A percentile compares a stretch with the other conserved stretches of the same genome.
phyloP scores from a whole-genome alignment of 2,329 filamentous ascomycete species.

The Pseudomassariella vexata region DNA sequence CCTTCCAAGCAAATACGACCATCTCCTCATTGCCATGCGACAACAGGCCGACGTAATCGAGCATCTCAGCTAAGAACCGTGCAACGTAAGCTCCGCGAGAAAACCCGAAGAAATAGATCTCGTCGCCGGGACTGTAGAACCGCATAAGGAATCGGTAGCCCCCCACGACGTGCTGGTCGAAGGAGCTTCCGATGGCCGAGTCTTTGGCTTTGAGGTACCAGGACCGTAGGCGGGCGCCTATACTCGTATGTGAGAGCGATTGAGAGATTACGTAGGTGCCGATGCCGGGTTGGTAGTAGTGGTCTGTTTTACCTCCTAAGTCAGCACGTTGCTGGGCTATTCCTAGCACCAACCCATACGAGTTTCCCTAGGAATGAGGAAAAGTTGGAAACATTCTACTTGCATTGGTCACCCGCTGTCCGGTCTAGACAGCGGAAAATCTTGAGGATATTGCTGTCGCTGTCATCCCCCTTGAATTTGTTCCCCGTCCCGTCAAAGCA shows the following conservation, averaged over 20 bases:
- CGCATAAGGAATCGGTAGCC: constrained; percentile 77
- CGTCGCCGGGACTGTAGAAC: constrained; percentile 58
- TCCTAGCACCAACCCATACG: too few species aligned
- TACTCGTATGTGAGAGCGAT: constrained; percentile 51
- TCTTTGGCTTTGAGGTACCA: constrained; percentile 73
- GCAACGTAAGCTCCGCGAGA: constrained; percentile 69
- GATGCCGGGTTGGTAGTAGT: constrained; percentile 65
- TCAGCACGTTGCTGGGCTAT: too few species aligned
- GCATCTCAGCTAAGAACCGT: constrained; percentile 74
- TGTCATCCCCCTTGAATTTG: constrained; percentile 57
- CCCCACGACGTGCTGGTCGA: constrained; percentile 77
- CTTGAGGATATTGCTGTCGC: constrained; percentile 62
- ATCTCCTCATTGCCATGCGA: constrained; percentile 82
- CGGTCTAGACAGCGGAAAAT: constrained; percentile 66
- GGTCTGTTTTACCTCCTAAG: constrained; percentile 23
- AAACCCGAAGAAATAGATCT: constrained; percentile 71
- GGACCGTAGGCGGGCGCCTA: constrained; percentile 51
- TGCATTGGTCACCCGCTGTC: constrained; percentile 53
- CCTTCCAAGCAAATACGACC: constrained; percentile 79
- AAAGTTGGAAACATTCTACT: too few species aligned
- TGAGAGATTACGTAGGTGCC: constrained; percentile 65
- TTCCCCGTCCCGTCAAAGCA: constrained; percentile 62
- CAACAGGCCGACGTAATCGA: constrained; percentile 74
- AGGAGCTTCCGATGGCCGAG: constrained; percentile 72
- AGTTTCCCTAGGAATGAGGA: too few species aligned